Conservation (phyloP, 2,329 filamentous ascomycete species). For the Aspergillus eucalypticola region DNA sequence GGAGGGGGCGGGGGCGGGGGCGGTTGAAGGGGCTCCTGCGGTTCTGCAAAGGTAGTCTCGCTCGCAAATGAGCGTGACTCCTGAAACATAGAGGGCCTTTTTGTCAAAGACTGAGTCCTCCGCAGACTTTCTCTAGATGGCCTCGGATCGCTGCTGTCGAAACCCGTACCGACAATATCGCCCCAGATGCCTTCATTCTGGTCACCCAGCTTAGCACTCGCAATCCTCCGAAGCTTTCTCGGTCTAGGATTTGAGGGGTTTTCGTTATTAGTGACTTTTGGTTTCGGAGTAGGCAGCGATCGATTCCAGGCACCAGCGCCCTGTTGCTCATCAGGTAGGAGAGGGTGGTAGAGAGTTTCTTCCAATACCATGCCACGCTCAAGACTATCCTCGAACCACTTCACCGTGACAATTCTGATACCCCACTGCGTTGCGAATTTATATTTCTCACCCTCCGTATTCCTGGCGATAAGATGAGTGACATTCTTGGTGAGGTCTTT, state of each 20-base stretch:
- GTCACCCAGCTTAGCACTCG: slow-evolving; percentile 77
- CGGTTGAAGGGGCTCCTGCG: slow-evolving; percentile 24
- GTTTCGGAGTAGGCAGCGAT: slow-evolving; percentile 34
- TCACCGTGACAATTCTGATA: slow-evolving; percentile 73
- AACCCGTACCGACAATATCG: slow-evolving; percentile 68
- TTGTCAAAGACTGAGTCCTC: slow-evolving; percentile 17
- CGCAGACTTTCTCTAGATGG: slow-evolving; percentile 30
- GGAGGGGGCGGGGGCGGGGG: slow-evolving; percentile 13
- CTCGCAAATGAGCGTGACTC: slow-evolving; percentile 41
- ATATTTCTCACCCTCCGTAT: slow-evolving; percentile 85
- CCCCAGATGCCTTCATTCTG: slow-evolving; percentile 88
- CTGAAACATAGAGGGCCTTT: slow-evolving; percentile 29
- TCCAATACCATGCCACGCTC: slow-evolving; percentile 88
- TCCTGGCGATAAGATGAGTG: slow-evolving; percentile 81
- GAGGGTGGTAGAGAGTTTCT: slow-evolving; percentile 79
- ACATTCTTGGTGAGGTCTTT: slow-evolving; percentile 83
- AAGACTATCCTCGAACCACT: slow-evolving; percentile 84
- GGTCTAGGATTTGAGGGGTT: slow-evolving; percentile 59
- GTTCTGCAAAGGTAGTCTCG: slow-evolving; percentile 36
- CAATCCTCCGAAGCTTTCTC: slow-evolving; percentile 82
- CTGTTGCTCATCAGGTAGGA: slow-evolving; percentile 67
- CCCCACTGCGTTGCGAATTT: slow-evolving; percentile 81
- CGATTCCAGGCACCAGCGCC: slow-evolving; percentile 75
- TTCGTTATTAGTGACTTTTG: slow-evolving; percentile 45
- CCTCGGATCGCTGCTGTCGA: slow-evolving; percentile 28